Evolutionary conservation across 345 rosid species (phyloP).

Genomic region (Corchorus olitorius): DNA sequence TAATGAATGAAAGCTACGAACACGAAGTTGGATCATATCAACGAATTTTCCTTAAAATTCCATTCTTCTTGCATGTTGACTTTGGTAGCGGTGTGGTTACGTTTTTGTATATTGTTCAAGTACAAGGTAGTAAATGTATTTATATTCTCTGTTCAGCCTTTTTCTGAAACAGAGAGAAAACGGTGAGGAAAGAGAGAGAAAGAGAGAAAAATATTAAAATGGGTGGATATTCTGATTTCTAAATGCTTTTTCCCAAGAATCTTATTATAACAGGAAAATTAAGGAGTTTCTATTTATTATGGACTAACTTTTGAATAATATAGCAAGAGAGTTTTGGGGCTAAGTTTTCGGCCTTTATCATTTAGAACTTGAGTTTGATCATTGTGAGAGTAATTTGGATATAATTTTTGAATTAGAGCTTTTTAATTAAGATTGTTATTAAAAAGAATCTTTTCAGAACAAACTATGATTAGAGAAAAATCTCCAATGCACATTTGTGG

Average conservation of each 20-base stretch:
- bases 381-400: not conserved
- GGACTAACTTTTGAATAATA: not conserved
- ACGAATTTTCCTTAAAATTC: not conserved
- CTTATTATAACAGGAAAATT: not conserved
- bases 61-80: not conserved
- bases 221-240: not conserved
- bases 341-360: not conserved
- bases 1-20: not conserved
- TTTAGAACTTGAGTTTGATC: not conserved
- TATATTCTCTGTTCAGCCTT: not conserved
- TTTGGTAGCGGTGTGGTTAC: slow-evolving; percentile 6
- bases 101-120: not conserved
- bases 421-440: not conserved
- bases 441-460: too few relatives aligned
- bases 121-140: not conserved
- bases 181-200: not conserved
- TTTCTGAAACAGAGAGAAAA: not conserved
- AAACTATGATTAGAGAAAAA: too few relatives aligned
- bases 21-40: not conserved
- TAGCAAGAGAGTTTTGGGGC: not conserved
- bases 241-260: not conserved
- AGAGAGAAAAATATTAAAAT: too few relatives aligned
- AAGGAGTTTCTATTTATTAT: not conserved
- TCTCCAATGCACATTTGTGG: too few relatives aligned
- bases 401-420: not conserved